These are phyloP conservation scores for Cyclostephanos tholiformis DNA, from an alignment of 108 stramenopile genomes.

Conservation along the genomic window DNA sequence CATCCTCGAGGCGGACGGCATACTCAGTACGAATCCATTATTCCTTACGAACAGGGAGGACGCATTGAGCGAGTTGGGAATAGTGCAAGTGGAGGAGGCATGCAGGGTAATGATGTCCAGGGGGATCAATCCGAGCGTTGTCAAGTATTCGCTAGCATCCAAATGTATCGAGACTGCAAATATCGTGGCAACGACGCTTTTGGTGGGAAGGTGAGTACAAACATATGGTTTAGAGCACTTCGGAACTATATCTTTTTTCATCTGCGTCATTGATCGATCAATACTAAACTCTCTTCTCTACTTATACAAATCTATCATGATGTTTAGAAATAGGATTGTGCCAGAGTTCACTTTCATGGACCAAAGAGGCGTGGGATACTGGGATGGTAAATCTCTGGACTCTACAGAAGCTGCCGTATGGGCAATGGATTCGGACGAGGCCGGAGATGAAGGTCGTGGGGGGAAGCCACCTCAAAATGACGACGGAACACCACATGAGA, in stretches of 20 bases:
- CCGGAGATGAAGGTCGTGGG: constrained; percentile 45
- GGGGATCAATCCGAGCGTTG: constrained; percentile 49
- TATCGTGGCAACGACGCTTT: constrained; percentile 49
- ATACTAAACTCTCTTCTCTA: not conserved
- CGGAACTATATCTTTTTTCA: not conserved
- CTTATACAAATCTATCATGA: not conserved
- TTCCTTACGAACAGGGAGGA: constrained; percentile 63
- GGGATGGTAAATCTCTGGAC: constrained; percentile 46
- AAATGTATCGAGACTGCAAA: constrained; percentile 57
- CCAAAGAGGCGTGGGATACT: constrained; percentile 50
- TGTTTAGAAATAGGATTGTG: constrained; percentile 41
- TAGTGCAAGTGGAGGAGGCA: constrained; percentile 44
- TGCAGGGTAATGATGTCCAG: constrained; percentile 33
- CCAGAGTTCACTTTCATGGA: constrained; percentile 72
- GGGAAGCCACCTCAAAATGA: constrained; percentile 64
- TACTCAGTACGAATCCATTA: constrained; percentile 56
- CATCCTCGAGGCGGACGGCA: constrained; percentile 43
- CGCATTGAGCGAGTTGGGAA: constrained; percentile 43
- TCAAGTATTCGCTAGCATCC: constrained; percentile 50
- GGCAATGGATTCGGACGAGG: constrained; percentile 39
- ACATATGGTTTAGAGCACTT: not conserved
- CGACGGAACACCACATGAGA: constrained; percentile 68
- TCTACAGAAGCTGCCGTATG: constrained; percentile 44
- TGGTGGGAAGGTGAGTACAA: constrained; percentile 22
- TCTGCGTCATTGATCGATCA: not conserved